Evolutionary conservation across 306 rosid genomes (phyloP), one percentile per base, ranked within the genome.

Genomic region (Cicer pinnatifidum): DNA sequence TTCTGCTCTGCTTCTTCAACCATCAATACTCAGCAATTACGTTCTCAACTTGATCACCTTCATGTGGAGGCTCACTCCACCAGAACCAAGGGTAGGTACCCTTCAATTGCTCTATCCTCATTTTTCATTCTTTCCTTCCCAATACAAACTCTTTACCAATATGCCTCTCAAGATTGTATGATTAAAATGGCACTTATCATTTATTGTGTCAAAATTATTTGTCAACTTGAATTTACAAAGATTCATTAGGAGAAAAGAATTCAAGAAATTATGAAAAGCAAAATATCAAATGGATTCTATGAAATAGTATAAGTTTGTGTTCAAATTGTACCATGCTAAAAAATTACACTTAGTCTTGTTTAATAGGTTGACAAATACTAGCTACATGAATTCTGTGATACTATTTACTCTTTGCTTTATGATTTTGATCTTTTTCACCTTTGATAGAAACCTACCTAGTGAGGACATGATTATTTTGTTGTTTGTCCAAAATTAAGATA

Each of bases 31-130:
- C 85, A 91, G 9, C 83, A 85, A 19, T 85, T 93, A 1, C 96
- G 98, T 63, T 61, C 83, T 19, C 92, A 93, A 33, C 89, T 91
- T 41, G 88, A 84, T 71, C 90, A 84, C 4, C 98, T 91, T 80
- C 97, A 91, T 20, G 64, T 87, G 0, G 97, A 93, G 80, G 92
- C 98, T 1, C 75, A 84, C 11, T 71, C 58, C 77, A 79, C 98
- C 77, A 81, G 85, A 84, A 16, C 79, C 88, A 93, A 89, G 80
- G 98, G 98, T 88, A 64, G 7, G 16, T 19, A 9, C 19, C 19
- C n/a, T 48, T 51, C 9, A 11, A 28, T 28, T 28, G 35, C 11
- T 8, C 16, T 67, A 71, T 28, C 1, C 64, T 16, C 2, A 33
- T 66, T 16, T 20, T 19, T 12, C 43, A 59, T 59, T 72, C 44